Percentiles rank a stretch among this genome's conserved stretches.
phyloP scores from a whole-genome alignment of 2,329 filamentous ascomycete species.

The Clarireedia monteithiana region DNA sequence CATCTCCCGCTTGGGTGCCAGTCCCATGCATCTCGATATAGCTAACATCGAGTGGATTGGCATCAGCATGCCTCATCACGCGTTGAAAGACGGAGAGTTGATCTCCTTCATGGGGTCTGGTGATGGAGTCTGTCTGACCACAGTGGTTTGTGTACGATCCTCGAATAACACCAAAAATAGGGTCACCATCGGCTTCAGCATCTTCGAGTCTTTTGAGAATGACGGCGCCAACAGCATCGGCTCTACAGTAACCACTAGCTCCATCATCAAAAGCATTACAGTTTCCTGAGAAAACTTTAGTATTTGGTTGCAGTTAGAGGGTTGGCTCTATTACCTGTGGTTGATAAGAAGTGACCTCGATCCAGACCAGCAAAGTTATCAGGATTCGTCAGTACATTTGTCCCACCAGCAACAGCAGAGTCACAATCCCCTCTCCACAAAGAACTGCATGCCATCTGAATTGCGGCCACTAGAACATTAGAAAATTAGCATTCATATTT shows the following conservation, averaged over 20 bases:
- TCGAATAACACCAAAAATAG: background rate
- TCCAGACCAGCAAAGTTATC: constrained; percentile 30
- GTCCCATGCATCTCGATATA: constrained; percentile 10
- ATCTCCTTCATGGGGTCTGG: background rate
- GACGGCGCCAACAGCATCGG: constrained; percentile 44
- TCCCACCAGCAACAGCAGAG: constrained; percentile 34
- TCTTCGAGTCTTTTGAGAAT: background rate
- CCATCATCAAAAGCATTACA: constrained; percentile 44
- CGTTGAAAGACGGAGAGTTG: background rate
- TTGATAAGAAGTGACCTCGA: constrained; percentile 11
- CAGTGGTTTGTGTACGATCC: background rate
- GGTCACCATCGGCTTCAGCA: background rate
- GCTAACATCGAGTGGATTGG: background rate
- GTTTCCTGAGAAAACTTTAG: constrained; percentile 4
- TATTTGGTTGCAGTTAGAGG: background rate
- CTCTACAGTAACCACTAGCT: constrained; percentile 58
- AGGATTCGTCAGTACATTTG: constrained; percentile 28
- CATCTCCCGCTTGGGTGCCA: constrained; percentile 18
- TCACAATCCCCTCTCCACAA: constrained; percentile 38
- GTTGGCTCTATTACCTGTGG: constrained; percentile 5
- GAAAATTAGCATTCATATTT: background rate
- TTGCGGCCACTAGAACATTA: constrained; percentile 41
- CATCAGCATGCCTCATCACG: background rate
- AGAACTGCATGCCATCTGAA: constrained; percentile 45
- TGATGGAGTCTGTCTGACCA: background rate